These are phyloP conservation scores for Fusarium buharicum DNA, from an alignment of 2,329 filamentous ascomycete species.

Conservation along the genomic window DNA sequence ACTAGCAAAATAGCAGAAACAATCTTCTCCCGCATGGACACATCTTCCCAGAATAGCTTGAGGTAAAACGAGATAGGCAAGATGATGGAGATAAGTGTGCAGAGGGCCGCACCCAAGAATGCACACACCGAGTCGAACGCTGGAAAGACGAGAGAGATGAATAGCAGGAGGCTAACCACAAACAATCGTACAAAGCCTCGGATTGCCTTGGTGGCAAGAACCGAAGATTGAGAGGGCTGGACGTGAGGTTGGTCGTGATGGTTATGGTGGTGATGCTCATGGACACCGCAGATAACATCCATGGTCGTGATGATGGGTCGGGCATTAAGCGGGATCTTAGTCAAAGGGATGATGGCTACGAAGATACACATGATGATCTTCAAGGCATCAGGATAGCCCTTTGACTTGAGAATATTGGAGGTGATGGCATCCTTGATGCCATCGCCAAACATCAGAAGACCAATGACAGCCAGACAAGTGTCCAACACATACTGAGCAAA, in stretches of 20 bases:
- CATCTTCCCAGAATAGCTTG: conserved; percentile 83
- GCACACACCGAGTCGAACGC: conserved; percentile 92
- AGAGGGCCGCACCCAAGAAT: conserved; percentile 87
- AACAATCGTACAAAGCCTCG: conserved; percentile 72
- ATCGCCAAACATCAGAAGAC: conserved; percentile 95
- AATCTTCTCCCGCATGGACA: conserved; percentile 70
- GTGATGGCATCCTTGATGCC: conserved; percentile 89
- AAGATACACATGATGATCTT: conserved; percentile 85
- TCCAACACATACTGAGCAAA: conserved; percentile 76
- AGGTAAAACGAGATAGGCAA: conserved; percentile 89
- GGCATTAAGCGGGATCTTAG: conserved; percentile 91
- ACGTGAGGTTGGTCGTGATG: conserved; percentile 48
- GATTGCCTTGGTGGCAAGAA: conserved; percentile 57
- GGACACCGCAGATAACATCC: conserved; percentile 82
- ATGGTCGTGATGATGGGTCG: conserved; percentile 87
- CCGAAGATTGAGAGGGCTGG: conserved; percentile 49
- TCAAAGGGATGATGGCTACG: conserved; percentile 92
- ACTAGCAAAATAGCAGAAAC: conserved; percentile 76
- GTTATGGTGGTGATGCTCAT: conserved; percentile 56
- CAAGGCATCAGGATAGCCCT: conserved; percentile 77
- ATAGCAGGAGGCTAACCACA: conserved; percentile 76
- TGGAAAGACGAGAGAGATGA: conserved; percentile 76
- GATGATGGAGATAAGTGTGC: conserved; percentile 94
- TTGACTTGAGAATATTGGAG: conserved; percentile 81
- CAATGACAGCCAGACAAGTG: conserved; percentile 81